Percentiles rank a stretch among this genome's conserved stretches.
phyloP scores from a whole-genome alignment of 169 alveolate genomes.

The Cryptosporidium xiaoi region DNA sequence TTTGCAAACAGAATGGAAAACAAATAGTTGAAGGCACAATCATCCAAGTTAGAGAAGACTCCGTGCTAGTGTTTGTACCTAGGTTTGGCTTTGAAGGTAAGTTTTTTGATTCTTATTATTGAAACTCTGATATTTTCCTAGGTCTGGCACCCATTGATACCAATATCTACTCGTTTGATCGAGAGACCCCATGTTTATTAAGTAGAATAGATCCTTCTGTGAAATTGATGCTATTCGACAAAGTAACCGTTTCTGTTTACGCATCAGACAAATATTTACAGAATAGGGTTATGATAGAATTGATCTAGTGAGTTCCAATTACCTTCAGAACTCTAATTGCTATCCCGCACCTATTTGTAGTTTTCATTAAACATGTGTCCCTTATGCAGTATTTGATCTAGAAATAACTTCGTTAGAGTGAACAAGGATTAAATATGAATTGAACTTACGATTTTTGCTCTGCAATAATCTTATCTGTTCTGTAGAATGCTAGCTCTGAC shows the following conservation, averaged over 20 bases:
- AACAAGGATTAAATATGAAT: background rate
- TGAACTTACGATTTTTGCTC: constrained; percentile 74
- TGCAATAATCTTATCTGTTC: constrained; percentile 61
- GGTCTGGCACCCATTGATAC: constrained; percentile 75
- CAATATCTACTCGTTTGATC: constrained; percentile 73
- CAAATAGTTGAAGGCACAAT: constrained; percentile 63
- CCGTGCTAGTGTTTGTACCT: constrained; percentile 80
- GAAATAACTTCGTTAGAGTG: background rate
- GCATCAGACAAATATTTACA: constrained; percentile 79
- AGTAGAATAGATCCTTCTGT: constrained; percentile 59
- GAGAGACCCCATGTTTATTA: constrained; percentile 28
- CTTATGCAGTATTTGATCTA: constrained; percentile 63
- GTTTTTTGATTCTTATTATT: constrained; percentile 26
- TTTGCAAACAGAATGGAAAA: constrained; percentile 83
- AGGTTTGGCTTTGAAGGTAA: constrained; percentile 81
- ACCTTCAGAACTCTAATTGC: background rate
- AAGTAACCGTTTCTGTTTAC: constrained; percentile 75
- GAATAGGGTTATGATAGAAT: constrained; percentile 78
- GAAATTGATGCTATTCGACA: constrained; percentile 76
- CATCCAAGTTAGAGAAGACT: constrained; percentile 75
- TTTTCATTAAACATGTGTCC: background rate
- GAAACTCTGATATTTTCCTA: constrained; percentile 75
- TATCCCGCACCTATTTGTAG: background rate
- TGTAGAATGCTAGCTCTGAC: constrained; percentile 58
- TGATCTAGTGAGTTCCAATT: constrained; percentile 10